A percentile compares a stretch with the other conserved stretches of the same genome.
Conservation (phyloP, 2,329 filamentous ascomycete genomes). For the Aspergillus sclerotialis region DNA sequence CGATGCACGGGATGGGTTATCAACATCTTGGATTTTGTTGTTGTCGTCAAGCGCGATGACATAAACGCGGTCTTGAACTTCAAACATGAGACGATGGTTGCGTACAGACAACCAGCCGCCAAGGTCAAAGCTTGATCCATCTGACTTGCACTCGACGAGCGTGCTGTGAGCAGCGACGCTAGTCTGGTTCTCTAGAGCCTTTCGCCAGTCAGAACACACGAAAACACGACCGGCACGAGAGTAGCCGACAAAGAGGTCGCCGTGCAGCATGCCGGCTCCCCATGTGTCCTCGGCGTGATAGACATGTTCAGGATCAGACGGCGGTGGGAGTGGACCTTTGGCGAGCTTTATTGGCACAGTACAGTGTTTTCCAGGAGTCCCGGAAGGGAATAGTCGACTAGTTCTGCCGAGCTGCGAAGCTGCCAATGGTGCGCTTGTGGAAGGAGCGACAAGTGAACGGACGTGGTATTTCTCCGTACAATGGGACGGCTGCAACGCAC, state of each 20-base stretch:
- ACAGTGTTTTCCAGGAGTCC: conserved; percentile 15
- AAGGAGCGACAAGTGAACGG: conserved; percentile 13
- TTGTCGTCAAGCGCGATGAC: conserved; percentile 34
- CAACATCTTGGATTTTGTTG: conserved; percentile 16
- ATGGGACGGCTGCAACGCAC: conserved; percentile 29
- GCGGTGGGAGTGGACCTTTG: conserved; percentile 19
- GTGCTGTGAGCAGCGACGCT: conserved; percentile 20
- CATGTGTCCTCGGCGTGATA: conserved; percentile 38
- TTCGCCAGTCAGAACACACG: conserved; percentile 39
- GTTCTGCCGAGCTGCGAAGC: conserved; percentile 15
- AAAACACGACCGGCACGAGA: conserved; percentile 38
- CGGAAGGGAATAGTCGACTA: conserved; percentile 11
- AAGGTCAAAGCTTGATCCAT: conserved; percentile 36
- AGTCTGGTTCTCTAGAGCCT: conserved; percentile 22
- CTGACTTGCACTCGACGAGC: conserved; percentile 37
- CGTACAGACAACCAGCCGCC: conserved; percentile 42
- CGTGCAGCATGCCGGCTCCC: conserved; percentile 41
- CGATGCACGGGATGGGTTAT: conserved; percentile 17
- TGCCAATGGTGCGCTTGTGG: conserved; percentile 12
- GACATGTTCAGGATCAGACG: conserved; percentile 16
- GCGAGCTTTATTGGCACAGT: conserved; percentile 20
- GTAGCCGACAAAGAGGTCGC: conserved; percentile 37
- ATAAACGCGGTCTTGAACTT: conserved; percentile 38
- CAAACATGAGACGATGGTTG: conserved; percentile 38
- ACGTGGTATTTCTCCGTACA: conserved; percentile 31